A percentile compares a stretch with the other conserved stretches of the same genome.
Evolutionary conservation across 257 asterid species (phyloP).

Genomic region (Capsicum chinense): DNA sequence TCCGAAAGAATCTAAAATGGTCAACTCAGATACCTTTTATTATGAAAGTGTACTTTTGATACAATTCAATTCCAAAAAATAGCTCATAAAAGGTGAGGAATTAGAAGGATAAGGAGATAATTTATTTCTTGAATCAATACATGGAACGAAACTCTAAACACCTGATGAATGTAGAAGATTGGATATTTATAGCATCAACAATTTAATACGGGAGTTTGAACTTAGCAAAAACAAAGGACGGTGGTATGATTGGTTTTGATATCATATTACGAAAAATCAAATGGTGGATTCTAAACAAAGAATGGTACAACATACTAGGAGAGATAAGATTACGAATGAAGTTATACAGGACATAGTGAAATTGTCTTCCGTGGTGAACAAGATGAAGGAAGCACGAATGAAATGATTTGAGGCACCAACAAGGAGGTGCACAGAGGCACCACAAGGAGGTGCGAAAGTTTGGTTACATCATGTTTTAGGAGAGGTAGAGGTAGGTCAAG

Average conservation of each 20-base stretch:
- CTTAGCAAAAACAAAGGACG: background rate
- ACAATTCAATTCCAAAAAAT: background rate
- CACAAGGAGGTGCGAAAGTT: no score
- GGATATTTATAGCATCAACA: background rate
- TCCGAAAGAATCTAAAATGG: background rate
- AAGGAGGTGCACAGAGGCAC: no score
- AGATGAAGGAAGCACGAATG: no score
- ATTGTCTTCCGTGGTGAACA: no score
- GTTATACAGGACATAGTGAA: background rate
- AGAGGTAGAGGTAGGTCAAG: no score
- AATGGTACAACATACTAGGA: background rate
- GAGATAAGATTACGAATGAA: background rate
- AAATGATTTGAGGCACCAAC: no score
- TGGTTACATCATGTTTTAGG: no score
- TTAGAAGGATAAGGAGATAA: background rate
- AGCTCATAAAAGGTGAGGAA: background rate
- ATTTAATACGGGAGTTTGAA: background rate
- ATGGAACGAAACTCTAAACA: background rate
- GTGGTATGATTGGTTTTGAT: background rate
- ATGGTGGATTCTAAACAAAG: no score
- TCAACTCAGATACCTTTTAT: background rate
- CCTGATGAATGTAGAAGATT: no score
- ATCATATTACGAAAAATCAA: no score
- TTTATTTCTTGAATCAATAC: no score
- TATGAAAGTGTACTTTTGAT: background rate